Percentiles rank a stretch among this genome's conserved stretches.
Conservation (phyloP, 805 yeast species). For the Wickerhamomyces sydowiorum region DNA sequence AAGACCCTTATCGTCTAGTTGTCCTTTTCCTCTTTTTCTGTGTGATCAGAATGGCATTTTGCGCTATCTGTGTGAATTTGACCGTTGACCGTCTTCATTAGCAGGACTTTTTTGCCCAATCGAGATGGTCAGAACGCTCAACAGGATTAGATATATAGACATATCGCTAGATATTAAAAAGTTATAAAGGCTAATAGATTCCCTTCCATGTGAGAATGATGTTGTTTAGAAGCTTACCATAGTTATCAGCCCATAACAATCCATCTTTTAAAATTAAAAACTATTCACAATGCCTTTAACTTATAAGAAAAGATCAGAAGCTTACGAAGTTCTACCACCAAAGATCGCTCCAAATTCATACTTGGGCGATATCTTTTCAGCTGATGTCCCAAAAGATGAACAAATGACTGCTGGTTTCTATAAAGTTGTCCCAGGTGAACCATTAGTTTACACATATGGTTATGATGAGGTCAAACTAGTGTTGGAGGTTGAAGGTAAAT, state of each 20-base stretch:
- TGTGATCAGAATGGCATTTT: too few species aligned
- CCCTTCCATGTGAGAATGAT: too few species aligned
- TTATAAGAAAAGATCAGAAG: conserved; percentile 48
- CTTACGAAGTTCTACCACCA: conserved; percentile 52
- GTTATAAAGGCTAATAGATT: too few species aligned
- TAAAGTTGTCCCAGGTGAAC: conserved; percentile 64
- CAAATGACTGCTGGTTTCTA: conserved; percentile 64
- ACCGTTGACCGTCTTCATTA: too few species aligned
- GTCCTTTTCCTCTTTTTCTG: too few species aligned
- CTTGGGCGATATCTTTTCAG: conserved; percentile 57
- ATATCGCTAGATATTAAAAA: too few species aligned
- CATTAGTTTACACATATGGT: conserved; percentile 55
- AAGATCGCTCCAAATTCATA: conserved; percentile 59
- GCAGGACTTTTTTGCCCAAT: too few species aligned
- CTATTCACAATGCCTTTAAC: conserved; percentile 44
- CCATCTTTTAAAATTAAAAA: neutral
- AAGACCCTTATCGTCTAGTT: too few species aligned
- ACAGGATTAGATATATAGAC: too few species aligned
- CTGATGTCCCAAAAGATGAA: conserved; percentile 50
- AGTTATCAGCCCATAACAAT: neutral
- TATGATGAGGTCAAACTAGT: conserved; percentile 67
- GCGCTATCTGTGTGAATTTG: too few species aligned
- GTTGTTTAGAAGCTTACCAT: too few species aligned
- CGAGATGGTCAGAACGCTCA: too few species aligned
- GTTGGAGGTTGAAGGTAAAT: conserved; percentile 57